These are phyloP conservation scores for Colletotrichum ledebouriae DNA, from an alignment of 2,329 filamentous ascomycete species.

Conservation along the genomic window DNA sequence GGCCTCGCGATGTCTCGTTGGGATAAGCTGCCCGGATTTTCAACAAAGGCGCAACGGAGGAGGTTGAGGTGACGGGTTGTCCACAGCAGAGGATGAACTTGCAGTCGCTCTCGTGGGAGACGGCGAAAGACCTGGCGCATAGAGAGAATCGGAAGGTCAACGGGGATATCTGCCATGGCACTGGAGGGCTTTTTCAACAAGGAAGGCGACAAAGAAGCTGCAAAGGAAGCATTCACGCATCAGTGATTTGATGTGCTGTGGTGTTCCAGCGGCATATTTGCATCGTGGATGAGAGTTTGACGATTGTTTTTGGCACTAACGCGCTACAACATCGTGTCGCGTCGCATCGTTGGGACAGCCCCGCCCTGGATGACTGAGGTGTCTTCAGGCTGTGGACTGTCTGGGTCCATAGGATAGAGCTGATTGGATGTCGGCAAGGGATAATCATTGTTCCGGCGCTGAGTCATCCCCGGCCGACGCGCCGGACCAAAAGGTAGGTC, in stretches of 20 bases:
- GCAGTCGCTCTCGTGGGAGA: slow-evolving; percentile 1
- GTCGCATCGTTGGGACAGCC: too few species aligned
- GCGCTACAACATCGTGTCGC: too few species aligned
- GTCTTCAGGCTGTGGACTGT: too few species aligned
- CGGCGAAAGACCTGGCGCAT: not conserved
- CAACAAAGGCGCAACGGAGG: not conserved
- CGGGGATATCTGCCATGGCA: not conserved
- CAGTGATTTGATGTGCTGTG: too few species aligned
- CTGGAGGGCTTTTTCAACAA: not conserved
- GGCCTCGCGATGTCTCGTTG: not conserved
- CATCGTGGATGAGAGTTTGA: not conserved
- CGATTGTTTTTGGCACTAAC: too few species aligned
- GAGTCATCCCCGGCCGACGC: too few species aligned
- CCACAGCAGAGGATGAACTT: not conserved
- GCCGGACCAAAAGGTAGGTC: too few species aligned
- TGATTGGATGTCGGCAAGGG: too few species aligned
- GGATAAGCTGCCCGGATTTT: not conserved
- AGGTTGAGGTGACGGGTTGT: not conserved
- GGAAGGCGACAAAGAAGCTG: not conserved
- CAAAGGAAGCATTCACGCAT: too few species aligned
- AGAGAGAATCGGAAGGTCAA: not conserved
- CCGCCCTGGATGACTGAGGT: too few species aligned
- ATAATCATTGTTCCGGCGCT: too few species aligned
- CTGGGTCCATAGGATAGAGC: too few species aligned
- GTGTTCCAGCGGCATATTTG: not conserved